Percentiles rank a stretch among this genome's conserved stretches.
Conservation (phyloP, 1,284 basidiomycete species). For the Inonotus hispidus region DNA sequence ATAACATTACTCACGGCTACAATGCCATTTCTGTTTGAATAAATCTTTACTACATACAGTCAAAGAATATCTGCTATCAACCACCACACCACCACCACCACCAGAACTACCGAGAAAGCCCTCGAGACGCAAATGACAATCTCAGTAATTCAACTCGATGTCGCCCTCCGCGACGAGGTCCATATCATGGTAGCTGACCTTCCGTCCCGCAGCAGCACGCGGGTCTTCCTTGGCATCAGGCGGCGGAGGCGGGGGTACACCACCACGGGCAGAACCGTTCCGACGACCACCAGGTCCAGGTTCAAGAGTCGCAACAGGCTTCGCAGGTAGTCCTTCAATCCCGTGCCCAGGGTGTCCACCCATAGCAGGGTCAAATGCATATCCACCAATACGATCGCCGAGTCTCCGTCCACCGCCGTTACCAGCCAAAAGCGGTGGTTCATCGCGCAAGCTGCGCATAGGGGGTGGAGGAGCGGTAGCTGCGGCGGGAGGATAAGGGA, state of each 20-base stretch:
- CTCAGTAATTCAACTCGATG: slow-evolving; percentile 70
- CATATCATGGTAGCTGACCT: slow-evolving; percentile 85
- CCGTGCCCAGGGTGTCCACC: slow-evolving; percentile 39
- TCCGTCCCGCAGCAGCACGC: slow-evolving; percentile 73
- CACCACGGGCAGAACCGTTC: slow-evolving; percentile 30
- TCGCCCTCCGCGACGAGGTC: slow-evolving; percentile 83
- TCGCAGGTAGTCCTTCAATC: slow-evolving; percentile 69
- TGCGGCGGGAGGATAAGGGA: slow-evolving; percentile 39
- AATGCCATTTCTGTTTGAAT: too few relatives aligned
- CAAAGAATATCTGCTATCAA: neutral
- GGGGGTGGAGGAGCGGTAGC: slow-evolving; percentile 33
- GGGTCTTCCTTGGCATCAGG: slow-evolving; percentile 84
- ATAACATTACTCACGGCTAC: too few relatives aligned
- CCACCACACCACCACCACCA: too few relatives aligned
- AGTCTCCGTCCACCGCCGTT: slow-evolving; percentile 38
- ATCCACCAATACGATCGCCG: slow-evolving; percentile 73
- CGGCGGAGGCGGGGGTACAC: slow-evolving; percentile 71
- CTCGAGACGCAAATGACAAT: neutral
- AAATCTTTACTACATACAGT: neutral
- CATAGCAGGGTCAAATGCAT: slow-evolving; percentile 47
- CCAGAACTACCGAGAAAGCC: neutral
- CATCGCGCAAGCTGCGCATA: slow-evolving; percentile 28
- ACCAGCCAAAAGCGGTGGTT: slow-evolving; percentile 18
- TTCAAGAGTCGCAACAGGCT: slow-evolving; percentile 61
- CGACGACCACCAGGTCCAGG: slow-evolving; percentile 40